Conservation (phyloP, 345 rosid genomes). For the Rhodamnia argentea region DNA sequence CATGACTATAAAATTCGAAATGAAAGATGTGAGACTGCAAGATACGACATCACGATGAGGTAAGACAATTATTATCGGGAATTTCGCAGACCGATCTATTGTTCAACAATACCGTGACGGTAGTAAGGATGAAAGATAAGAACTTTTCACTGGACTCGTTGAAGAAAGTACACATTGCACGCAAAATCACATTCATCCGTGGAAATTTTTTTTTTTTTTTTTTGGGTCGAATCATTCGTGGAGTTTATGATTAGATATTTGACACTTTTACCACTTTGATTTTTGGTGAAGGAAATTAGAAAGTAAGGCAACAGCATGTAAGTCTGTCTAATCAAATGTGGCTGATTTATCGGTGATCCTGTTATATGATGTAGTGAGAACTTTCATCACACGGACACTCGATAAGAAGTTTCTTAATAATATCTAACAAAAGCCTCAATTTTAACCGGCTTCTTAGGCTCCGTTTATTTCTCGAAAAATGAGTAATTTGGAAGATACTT, state of each 20-base stretch:
- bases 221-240: no score
- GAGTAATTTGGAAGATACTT: no score
- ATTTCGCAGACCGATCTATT: neutral
- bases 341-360: neutral
- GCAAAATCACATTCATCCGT: neutral
- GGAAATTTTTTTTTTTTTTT: no score
- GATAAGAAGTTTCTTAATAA: neutral
- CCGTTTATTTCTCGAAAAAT: no score
- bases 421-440: neutral
- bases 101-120: neutral
- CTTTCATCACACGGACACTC: neutral
- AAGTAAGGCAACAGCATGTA: fast-evolving
- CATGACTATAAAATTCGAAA: neutral
- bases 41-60: neutral
- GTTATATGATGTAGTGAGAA: fast-evolving
- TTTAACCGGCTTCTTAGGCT: neutral
- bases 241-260: fast-evolving
- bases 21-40: neutral
- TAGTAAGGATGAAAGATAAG: neutral
- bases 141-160: fast-evolving
- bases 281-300: neutral
- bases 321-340: neutral
- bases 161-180: no score
- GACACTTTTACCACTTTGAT: neutral
- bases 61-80: neutral